Percentiles rank a stretch among this genome's conserved stretches.
Conservation (phyloP, 2,329 filamentous ascomycete species). For the Colletotrichum higginsianum region DNA sequence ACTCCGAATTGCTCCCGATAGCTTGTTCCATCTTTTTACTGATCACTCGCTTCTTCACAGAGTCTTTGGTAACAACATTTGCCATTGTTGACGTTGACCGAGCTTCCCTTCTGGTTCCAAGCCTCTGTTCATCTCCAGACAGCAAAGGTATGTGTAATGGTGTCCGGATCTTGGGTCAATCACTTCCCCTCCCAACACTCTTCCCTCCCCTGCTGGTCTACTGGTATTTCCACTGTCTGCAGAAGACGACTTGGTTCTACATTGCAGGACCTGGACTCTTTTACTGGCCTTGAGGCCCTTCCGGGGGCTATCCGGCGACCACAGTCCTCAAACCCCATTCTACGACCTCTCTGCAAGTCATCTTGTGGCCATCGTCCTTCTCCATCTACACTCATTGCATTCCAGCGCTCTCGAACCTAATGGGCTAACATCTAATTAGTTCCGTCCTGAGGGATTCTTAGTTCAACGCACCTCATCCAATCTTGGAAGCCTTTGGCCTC, state of each 20-base stretch:
- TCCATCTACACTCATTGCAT: neutral
- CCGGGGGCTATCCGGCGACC: neutral
- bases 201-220: too few relatives aligned
- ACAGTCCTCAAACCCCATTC: neutral
- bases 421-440: constrained; percentile 7
- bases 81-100: constrained; percentile 50
- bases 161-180: constrained; percentile 5
- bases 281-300: too few relatives aligned
- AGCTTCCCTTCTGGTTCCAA: constrained; percentile 42
- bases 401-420: constrained; percentile 17
- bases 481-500: constrained; percentile 32
- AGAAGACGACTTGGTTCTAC: neutral
- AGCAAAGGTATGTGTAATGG: constrained; percentile 32
- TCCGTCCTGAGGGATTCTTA: neutral
- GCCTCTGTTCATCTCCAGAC: constrained; percentile 45
- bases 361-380: too few relatives aligned
- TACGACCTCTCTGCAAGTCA: too few relatives aligned
- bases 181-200: neutral
- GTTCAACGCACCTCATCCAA: constrained; percentile 9
- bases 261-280: neutral
- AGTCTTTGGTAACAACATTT: constrained; percentile 67
- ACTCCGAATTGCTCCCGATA: constrained; percentile 66
- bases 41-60: constrained; percentile 68
- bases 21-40: constrained; percentile 72
- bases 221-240: neutral